Evolutionary conservation across 2,329 filamentous ascomycete genomes (phyloP).

Genomic region (Purpureocillium lavendulum): DNA sequence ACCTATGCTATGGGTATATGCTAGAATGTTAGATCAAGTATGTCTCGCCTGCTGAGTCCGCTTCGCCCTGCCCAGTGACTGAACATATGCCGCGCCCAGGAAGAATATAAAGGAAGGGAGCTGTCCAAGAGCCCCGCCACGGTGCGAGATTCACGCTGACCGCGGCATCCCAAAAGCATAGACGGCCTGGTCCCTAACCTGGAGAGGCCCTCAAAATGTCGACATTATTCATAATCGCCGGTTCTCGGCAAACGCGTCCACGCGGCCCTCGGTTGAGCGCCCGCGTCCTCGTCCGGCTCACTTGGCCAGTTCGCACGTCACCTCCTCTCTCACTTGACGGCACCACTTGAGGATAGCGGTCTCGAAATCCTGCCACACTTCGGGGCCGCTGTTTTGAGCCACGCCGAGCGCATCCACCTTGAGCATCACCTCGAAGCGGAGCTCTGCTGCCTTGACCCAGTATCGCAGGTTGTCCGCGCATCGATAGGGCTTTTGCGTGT

Average conservation of each 20-base stretch:
- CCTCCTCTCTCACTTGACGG: conserved; percentile 71
- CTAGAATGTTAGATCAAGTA: conserved; percentile 19
- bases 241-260: too few relatives aligned
- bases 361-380: conserved; percentile 77
- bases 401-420: conserved; percentile 80
- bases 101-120: conserved; percentile 8
- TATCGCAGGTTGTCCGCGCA: conserved; percentile 88
- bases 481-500: conserved; percentile 90
- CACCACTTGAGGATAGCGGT: conserved; percentile 78
- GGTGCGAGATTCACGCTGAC: too few relatives aligned
- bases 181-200: too few relatives aligned
- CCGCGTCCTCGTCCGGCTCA: conserved; percentile 4
- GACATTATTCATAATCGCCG: conserved; percentile 7
- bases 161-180: too few relatives aligned
- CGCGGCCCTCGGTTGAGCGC: too few relatives aligned
- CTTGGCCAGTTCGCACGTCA: conserved; percentile 55
- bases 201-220: conserved; percentile 2
- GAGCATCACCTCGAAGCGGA: conserved; percentile 83
- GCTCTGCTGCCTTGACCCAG: conserved; percentile 92
- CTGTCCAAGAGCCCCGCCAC: too few relatives aligned
- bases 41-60: neutral
- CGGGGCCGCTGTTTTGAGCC: conserved; percentile 62
- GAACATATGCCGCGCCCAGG: neutral
- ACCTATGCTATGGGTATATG: conserved; percentile 27
- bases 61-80: too few relatives aligned